Conservation (phyloP, 192 early-diverging fungal species). For the Gonapodya sp. region DNA sequence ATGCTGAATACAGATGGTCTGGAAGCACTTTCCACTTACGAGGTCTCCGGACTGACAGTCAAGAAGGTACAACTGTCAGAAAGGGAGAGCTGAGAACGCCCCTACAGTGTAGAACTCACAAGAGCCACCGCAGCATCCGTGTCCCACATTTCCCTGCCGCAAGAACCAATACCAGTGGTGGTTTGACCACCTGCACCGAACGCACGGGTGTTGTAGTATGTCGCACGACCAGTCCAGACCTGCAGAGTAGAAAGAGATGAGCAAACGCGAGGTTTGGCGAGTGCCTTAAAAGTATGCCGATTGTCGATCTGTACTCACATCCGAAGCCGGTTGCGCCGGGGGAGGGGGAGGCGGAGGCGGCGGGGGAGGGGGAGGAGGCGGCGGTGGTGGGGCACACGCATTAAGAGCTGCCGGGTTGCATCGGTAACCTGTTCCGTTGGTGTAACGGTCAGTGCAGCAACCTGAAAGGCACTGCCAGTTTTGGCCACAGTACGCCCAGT, state of each 20-base stretch:
- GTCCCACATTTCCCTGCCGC: neutral
- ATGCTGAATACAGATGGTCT: neutral
- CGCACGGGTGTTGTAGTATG: neutral
- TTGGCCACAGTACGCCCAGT: neutral
- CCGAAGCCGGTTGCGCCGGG: neutral
- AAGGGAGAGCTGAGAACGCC: neutral
- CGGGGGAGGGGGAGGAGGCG: neutral
- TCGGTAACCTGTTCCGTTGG: neutral
- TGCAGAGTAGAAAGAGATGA: too few relatives aligned
- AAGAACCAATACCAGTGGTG: neutral
- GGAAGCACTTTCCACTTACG: neutral
- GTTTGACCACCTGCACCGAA: neutral
- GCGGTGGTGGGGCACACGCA: neutral
- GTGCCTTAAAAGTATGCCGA: neutral
- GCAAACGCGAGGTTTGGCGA: too few relatives aligned
- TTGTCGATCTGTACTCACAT: too few relatives aligned
- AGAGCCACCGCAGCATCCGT: neutral
- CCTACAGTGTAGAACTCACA: neutral
- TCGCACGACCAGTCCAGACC: neutral
- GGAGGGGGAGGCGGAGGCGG: neutral
- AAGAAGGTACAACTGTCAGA: neutral
- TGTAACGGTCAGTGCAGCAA: neutral
- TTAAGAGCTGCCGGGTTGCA: neutral
- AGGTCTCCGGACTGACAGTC: neutral
- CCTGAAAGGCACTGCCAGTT: neutral